These are phyloP conservation scores for Hebeloma cylindrosporum DNA, from an alignment of 768 basidiomycete genomes.

Conservation along the genomic window DNA sequence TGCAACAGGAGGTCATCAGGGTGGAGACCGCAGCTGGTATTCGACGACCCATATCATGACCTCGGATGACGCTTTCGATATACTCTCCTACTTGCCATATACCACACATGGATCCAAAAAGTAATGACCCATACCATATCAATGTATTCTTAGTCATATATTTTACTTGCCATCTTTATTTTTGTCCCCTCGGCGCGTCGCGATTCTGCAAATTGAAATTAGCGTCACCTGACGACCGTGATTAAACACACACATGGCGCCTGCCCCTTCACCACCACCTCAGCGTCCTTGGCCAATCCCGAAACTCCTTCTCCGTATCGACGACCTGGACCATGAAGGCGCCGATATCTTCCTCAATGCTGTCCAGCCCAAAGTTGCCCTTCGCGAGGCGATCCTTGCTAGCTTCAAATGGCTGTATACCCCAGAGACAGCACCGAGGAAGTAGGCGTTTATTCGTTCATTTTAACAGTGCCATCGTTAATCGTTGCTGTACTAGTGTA, in stretches of 20 bases:
- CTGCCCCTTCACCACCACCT: conserved; percentile 29
- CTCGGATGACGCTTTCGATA: conserved; percentile 2
- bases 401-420: conserved; percentile 48
- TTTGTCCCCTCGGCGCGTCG: conserved; percentile 16
- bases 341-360: conserved; percentile 53
- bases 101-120: conserved; percentile 16
- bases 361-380: conserved; percentile 42
- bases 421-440: conserved; percentile 35
- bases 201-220: conserved; percentile 9
- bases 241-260: conserved; percentile 21
- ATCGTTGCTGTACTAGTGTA: conserved; percentile 40
- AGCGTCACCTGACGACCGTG: conserved; percentile 20
- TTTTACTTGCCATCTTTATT: conserved; percentile 3
- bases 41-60: conserved; percentile 27
- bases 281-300: conserved; percentile 52
- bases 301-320: conserved; percentile 51
- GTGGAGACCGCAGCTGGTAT: conserved; percentile 70
- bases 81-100: conserved; percentile 8
- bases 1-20: conserved; percentile 65
- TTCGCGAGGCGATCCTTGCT: conserved; percentile 48
- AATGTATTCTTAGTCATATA: conserved; percentile 12
- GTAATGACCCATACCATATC: conserved; percentile 17
- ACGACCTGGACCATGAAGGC: conserved; percentile 61
- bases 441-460: conserved; percentile 25
- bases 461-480: conserved; percentile 5